phyloP scores from a whole-genome alignment of 2,329 filamentous ascomycete genomes.

The Chaetomiaceae sp. region DNA sequence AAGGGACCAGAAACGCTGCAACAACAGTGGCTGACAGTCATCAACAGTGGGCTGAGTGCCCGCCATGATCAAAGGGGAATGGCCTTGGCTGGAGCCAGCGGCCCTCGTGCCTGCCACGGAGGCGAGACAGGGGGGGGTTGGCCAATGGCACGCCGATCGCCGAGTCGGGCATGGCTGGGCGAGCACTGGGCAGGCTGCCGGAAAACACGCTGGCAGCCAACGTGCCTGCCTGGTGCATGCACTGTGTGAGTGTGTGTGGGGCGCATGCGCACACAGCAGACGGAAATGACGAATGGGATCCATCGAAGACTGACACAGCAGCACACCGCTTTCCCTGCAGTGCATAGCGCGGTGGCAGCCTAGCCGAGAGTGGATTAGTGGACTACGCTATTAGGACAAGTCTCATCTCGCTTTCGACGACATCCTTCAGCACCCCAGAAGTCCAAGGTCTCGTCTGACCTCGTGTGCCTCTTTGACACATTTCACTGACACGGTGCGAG shows the following conservation, averaged over 20 bases:
- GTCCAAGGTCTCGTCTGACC: not conserved
- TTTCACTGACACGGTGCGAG: not conserved
- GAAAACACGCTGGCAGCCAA: not conserved
- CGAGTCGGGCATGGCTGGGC: constrained; percentile 13
- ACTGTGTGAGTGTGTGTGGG: constrained; percentile 19
- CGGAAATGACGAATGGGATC: constrained; percentile 25
- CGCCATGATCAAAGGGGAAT: constrained; percentile 21
- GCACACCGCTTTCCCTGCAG: constrained; percentile 19
- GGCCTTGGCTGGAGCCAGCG: constrained; percentile 12
- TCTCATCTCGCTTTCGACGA: not conserved
- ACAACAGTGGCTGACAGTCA: constrained; percentile 19
- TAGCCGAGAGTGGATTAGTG: not conserved
- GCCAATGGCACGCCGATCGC: constrained; percentile 16
- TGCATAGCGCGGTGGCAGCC: not conserved
- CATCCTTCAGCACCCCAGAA: not conserved
- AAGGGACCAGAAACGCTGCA: constrained; percentile 26
- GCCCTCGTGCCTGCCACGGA: constrained; percentile 20
- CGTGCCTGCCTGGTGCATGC: constrained; percentile 13
- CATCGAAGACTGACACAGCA: constrained; percentile 17
- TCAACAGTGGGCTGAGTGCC: constrained; percentile 24
- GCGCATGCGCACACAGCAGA: constrained; percentile 10
- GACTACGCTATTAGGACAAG: not conserved
- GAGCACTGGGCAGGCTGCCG: constrained; percentile 21
- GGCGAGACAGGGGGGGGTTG: constrained; percentile 19
- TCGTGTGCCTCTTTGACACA: not conserved